Evolutionary conservation across 805 yeast genomes (phyloP).

Genomic region (Nakazawaea pomicola): DNA sequence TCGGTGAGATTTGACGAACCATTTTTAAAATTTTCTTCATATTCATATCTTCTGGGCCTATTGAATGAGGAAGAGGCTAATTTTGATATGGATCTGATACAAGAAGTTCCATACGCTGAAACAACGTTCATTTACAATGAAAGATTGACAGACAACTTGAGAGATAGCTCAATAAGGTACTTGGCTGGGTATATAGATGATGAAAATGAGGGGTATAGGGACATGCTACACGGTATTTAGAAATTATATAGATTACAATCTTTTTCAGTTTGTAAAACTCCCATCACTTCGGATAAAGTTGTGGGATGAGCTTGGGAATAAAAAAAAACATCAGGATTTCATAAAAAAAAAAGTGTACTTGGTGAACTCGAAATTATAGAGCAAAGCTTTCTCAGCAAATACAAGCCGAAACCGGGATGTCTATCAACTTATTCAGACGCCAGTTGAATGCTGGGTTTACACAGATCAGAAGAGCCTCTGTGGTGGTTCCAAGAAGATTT

Average conservation of each 20-base stretch:
- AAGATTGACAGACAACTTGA: conserved; percentile 5
- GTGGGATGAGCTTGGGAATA: too few relatives aligned
- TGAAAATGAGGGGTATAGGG: background rate
- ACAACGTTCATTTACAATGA: conserved; percentile 4
- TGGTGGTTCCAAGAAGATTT: conserved; percentile 5
- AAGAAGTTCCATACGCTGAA: background rate
- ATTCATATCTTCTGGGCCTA: conserved; percentile 8
- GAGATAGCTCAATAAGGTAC: conserved; percentile 8
- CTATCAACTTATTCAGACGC: conserved; percentile 3
- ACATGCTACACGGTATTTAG: too few relatives aligned
- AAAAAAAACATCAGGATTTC: background rate
- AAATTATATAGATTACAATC: too few relatives aligned
- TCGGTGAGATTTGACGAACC: conserved; percentile 12
- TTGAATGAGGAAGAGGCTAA: conserved; percentile 1
- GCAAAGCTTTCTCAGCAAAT: background rate
- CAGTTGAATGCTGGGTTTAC: background rate
- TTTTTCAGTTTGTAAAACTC: too few relatives aligned
- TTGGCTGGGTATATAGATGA: conserved; percentile 4
- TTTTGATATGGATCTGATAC: background rate
- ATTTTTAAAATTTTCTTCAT: conserved; percentile 7
- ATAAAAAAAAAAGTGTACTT: background rate
- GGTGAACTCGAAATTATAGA: background rate
- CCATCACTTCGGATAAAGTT: too few relatives aligned
- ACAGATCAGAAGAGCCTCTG: conserved; percentile 6
- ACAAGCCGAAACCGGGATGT: background rate